Conservation (phyloP, 2,329 filamentous ascomycete genomes). For the Aspergillus awamori region DNA sequence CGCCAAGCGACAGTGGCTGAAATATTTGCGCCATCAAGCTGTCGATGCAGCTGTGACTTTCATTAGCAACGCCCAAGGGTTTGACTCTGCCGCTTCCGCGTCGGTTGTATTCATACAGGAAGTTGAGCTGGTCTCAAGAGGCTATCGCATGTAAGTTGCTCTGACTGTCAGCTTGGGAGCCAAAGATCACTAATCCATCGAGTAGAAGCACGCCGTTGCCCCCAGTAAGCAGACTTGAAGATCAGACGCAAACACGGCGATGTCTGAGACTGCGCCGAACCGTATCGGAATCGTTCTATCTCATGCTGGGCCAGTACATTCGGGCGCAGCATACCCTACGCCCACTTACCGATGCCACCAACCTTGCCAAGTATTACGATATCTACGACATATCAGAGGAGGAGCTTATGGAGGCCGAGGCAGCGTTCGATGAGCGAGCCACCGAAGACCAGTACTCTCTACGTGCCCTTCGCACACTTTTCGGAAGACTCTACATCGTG, state of each 20-base stretch:
- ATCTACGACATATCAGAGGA: constrained; percentile 78
- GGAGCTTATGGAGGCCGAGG: constrained; percentile 71
- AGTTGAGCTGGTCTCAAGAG: constrained; percentile 90
- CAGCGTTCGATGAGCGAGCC: constrained; percentile 65
- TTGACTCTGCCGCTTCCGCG: constrained; percentile 75
- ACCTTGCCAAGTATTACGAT: constrained; percentile 90
- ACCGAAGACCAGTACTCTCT: constrained; percentile 78
- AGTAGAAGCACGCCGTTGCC: constrained; percentile 81
- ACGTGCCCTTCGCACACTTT: constrained; percentile 77
- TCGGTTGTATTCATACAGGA: constrained; percentile 85
- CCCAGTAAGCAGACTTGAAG: constrained; percentile 89
- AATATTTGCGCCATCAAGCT: constrained; percentile 74
- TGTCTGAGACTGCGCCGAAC: constrained; percentile 78
- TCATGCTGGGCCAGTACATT: constrained; percentile 71
- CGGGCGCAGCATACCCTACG: constrained; percentile 70
- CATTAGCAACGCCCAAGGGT: constrained; percentile 74
- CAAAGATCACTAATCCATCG: constrained; percentile 24
- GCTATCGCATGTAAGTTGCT: constrained; percentile 73
- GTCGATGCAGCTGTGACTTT: constrained; percentile 70
- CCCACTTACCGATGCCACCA: constrained; percentile 73
- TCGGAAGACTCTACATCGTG: constrained; percentile 76
- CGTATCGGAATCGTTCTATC: constrained; percentile 70
- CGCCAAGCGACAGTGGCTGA: constrained; percentile 77
- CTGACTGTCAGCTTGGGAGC: constrained; percentile 15
- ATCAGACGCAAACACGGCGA: constrained; percentile 74